Conservation (phyloP, 2,329 filamentous ascomycete species). For the Sporothrix globosa region DNA sequence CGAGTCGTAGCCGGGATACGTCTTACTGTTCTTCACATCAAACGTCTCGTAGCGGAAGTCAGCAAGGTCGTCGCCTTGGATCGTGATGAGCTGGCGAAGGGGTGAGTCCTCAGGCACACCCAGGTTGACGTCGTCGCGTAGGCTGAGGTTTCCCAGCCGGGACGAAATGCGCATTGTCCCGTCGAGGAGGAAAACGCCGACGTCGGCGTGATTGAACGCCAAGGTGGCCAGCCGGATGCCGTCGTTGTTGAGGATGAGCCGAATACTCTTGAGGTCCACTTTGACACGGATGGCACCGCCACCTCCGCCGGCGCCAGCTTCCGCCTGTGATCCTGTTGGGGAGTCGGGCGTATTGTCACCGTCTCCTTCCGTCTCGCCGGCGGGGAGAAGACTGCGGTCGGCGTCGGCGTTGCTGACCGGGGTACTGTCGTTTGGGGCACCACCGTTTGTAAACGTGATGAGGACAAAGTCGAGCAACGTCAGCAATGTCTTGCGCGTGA, state of each 20-base stretch:
- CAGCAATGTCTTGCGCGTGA: slow-evolving; percentile 88
- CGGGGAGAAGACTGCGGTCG: neutral
- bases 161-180: slow-evolving; percentile 86
- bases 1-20: slow-evolving; percentile 93
- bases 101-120: slow-evolving; percentile 81
- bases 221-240: slow-evolving; percentile 91
- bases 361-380: neutral
- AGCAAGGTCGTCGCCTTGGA: slow-evolving; percentile 91
- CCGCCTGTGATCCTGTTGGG: neutral
- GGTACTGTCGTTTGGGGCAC: slow-evolving; percentile 50
- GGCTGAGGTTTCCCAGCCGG: slow-evolving; percentile 80
- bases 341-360: slow-evolving; percentile 40
- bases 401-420: slow-evolving; percentile 44
- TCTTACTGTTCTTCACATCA: slow-evolving; percentile 67
- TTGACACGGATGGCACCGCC: slow-evolving; percentile 88
- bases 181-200: slow-evolving; percentile 84
- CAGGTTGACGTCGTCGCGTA: slow-evolving; percentile 92
- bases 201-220: slow-evolving; percentile 88
- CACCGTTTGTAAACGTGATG: slow-evolving; percentile 76
- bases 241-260: slow-evolving; percentile 95
- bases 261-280: slow-evolving; percentile 88
- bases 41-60: slow-evolving; percentile 99
- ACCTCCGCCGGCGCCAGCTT: slow-evolving; percentile 43
- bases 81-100: slow-evolving; percentile 85
- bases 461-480: slow-evolving; percentile 94